Evolutionary conservation across 306 rosid species (phyloP).

Genomic region (Vigna trinervia): DNA sequence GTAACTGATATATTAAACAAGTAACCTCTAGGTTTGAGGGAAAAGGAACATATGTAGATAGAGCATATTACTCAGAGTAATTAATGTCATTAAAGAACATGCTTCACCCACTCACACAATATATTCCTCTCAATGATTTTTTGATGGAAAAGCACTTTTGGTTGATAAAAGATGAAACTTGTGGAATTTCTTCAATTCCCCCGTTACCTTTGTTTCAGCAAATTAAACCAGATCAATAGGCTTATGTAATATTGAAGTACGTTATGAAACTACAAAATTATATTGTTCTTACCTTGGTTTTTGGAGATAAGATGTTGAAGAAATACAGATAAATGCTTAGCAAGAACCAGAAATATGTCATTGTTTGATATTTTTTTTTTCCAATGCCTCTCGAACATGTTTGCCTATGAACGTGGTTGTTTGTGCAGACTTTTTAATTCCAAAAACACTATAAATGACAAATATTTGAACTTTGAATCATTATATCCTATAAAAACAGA

Average conservation of each 20-base stretch:
- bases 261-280: constrained; percentile 1
- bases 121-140: constrained; percentile 11
- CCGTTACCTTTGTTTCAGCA: constrained; percentile 7
- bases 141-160: constrained; percentile 13
- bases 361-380: constrained; percentile 30
- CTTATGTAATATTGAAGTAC: not conserved
- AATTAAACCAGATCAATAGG: not conserved
- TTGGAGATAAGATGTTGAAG: constrained; percentile 23
- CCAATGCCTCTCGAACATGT: not conserved
- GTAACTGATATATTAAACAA: constrained; percentile 36
- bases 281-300: constrained; percentile 8
- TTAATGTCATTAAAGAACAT: not conserved
- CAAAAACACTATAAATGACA: constrained; percentile 31
- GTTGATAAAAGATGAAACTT: not conserved
- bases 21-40: constrained; percentile 5
- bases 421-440: constrained; percentile 17
- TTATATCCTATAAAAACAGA: too few species aligned
- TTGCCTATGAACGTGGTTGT: not conserved
- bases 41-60: constrained; percentile 10
- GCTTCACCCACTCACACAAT: not conserved
- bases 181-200: constrained; percentile 12
- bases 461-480: constrained; percentile 18
- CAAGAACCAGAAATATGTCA: not conserved
- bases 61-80: constrained; percentile 5
- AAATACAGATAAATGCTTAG: not conserved